phyloP scores from a whole-genome alignment of 164 flowering plant species.

The Platanus orientalis region DNA sequence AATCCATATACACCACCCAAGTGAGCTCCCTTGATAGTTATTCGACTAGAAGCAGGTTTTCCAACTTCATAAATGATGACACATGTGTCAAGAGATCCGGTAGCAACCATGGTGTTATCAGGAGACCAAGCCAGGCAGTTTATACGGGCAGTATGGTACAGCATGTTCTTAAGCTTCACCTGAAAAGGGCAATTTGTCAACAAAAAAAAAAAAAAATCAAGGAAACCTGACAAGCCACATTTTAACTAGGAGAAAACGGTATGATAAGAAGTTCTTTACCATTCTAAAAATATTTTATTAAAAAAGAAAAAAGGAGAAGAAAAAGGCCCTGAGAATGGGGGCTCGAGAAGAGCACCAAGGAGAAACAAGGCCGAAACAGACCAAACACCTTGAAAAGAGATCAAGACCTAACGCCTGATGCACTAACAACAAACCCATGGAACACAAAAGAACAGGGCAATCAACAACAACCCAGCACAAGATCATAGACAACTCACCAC shows the following conservation, averaged over 20 bases:
- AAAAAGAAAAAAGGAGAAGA: too few species aligned
- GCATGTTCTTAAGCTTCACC: conserved; percentile 93
- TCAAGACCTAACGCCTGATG: too few species aligned
- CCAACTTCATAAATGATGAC: conserved; percentile 73
- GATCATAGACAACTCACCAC: too few species aligned
- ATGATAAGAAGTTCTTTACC: background rate
- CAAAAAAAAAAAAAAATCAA: background rate
- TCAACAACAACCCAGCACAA: too few species aligned
- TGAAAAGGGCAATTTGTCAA: conserved; percentile 26
- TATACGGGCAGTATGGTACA: conserved; percentile 90
- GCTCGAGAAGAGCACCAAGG: too few species aligned
- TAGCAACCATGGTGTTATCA: conserved; percentile 73
- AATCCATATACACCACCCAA: conserved; percentile 94
- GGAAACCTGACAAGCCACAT: background rate
- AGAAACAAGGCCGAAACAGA: too few species aligned
- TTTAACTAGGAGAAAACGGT: background rate
- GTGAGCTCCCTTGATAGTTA: conserved; percentile 88
- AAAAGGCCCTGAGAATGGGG: too few species aligned
- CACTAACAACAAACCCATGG: too few species aligned
- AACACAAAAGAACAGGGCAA: too few species aligned
- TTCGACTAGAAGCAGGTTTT: conserved; percentile 81
- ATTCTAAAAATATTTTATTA: background rate
- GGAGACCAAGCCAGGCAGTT: conserved; percentile 98
- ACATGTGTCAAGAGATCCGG: conserved; percentile 90
- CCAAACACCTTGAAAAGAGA: too few species aligned